Percentiles rank a stretch among this genome's conserved stretches.
Conservation (phyloP, 345 rosid genomes). For the Hypericum androsaemum region DNA sequence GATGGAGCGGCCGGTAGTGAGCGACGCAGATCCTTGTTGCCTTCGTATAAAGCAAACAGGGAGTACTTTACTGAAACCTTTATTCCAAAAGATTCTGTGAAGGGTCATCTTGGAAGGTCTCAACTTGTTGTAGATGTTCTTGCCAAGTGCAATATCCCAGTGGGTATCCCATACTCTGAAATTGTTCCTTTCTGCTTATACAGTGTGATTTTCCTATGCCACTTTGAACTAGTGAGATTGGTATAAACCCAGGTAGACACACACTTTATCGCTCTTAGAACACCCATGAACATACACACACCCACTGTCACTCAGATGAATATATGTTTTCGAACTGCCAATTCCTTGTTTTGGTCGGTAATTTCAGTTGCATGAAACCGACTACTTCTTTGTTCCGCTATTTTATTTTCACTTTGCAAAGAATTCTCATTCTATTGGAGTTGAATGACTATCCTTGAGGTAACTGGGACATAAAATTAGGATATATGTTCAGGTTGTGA, state of each 20-base stretch:
- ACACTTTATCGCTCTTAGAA: too few species aligned
- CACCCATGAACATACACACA: too few species aligned
- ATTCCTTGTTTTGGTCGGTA: too few species aligned
- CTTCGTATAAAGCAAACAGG: constrained; percentile 83
- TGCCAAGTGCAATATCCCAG: constrained; percentile 73
- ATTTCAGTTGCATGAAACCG: too few species aligned
- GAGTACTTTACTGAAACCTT: constrained; percentile 25
- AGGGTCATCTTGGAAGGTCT: constrained; percentile 27
- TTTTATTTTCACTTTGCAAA: too few species aligned
- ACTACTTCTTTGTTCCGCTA: too few species aligned
- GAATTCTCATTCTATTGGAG: too few species aligned
- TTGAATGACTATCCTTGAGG: not conserved
- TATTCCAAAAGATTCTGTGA: constrained; percentile 26
- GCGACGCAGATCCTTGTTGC: constrained; percentile 56
- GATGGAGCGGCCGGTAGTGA: constrained; percentile 75
- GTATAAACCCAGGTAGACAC: too few species aligned
- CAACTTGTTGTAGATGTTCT: constrained; percentile 50
- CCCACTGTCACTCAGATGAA: too few species aligned
- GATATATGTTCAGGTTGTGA: constrained; percentile 40
- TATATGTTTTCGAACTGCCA: too few species aligned
- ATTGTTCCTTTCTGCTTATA: not conserved
- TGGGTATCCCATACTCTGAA: constrained; percentile 28
- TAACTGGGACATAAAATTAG: constrained; percentile 13
- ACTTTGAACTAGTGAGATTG: too few species aligned
- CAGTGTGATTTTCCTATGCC: not conserved